Conservation (phyloP, 306 rosid species). For the Pyrus betulifolia region DNA sequence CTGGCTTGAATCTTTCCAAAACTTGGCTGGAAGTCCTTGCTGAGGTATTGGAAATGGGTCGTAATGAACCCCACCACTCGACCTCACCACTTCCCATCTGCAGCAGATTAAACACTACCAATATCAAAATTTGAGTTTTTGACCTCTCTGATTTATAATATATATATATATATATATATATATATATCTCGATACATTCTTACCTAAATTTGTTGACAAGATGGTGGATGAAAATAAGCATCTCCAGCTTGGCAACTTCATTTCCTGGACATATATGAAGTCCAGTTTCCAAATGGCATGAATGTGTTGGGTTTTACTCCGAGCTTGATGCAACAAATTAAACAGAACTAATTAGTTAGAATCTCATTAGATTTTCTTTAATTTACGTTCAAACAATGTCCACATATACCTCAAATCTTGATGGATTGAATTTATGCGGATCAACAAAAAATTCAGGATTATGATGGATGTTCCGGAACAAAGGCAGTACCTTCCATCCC, state of each 20-base stretch:
- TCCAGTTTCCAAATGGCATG: slow-evolving; percentile 25
- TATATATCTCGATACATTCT: too few species aligned
- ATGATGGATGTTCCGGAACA: slow-evolving; percentile 23
- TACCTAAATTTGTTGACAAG: slow-evolving; percentile 20
- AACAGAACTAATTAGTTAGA: background rate
- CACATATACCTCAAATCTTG: slow-evolving; percentile 18
- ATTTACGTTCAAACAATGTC: background rate
- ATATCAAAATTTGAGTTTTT: background rate
- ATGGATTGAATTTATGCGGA: slow-evolving; percentile 6
- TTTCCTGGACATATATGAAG: slow-evolving; percentile 22
- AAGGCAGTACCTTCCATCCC: slow-evolving; percentile 24
- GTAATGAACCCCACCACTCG: slow-evolving; percentile 1
- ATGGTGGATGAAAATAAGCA: slow-evolving; percentile 18
- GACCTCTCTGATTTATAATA: too few species aligned
- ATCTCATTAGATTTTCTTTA: background rate
- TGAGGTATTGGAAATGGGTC: slow-evolving; percentile 20
- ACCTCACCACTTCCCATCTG: slow-evolving; percentile 14
- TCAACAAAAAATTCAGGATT: slow-evolving; percentile 15
- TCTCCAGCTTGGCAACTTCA: slow-evolving; percentile 22
- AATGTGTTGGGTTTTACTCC: slow-evolving; percentile 8
- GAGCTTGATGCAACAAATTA: background rate
- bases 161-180: too few species aligned
- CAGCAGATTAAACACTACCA: background rate
- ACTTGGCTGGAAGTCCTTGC: slow-evolving; percentile 17
- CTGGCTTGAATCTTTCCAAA: background rate